Conservation (phyloP, 2,329 filamentous ascomycete species). For the Alternaria postmessia region DNA sequence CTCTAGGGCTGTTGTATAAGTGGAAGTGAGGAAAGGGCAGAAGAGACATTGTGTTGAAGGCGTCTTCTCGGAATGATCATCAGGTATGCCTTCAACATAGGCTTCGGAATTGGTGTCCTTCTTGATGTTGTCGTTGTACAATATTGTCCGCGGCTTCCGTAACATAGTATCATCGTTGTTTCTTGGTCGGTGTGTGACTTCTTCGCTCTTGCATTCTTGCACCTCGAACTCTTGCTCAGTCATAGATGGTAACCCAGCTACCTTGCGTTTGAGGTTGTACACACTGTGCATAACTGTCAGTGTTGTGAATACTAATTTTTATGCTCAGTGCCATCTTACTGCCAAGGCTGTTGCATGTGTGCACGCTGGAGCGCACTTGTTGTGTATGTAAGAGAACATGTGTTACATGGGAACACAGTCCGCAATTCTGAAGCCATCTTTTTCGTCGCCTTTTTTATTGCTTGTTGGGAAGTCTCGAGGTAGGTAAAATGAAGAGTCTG, state of each 20-base stretch:
- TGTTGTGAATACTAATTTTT: background rate
- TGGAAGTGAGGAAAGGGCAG: background rate
- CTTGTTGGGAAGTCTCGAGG: background rate
- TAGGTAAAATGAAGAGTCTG: background rate
- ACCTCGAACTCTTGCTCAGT: background rate
- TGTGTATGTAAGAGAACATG: conserved; percentile 5
- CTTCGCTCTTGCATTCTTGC: background rate
- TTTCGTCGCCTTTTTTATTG: background rate
- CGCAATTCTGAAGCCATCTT: background rate
- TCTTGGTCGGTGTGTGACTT: background rate
- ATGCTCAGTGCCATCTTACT: background rate
- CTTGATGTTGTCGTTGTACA: too few species aligned
- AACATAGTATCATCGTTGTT: background rate
- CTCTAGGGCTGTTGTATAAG: background rate
- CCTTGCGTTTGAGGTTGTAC: conserved; percentile 1
- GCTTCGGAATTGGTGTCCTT: rapidly evolving
- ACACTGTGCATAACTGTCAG: background rate
- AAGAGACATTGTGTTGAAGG: conserved; percentile 6
- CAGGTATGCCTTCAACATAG: rapidly evolving
- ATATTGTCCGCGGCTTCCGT: background rate
- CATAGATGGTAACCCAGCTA: background rate
- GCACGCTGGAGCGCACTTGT: conserved; percentile 1
- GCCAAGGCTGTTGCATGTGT: conserved; percentile 9
- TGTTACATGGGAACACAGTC: conserved; percentile 7
- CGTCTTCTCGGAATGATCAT: background rate